A percentile compares a stretch with the other conserved stretches of the same genome.
Evolutionary conservation across 352 stramenopile species (phyloP).

Genomic region (Globisporangium heterothallicum): DNA sequence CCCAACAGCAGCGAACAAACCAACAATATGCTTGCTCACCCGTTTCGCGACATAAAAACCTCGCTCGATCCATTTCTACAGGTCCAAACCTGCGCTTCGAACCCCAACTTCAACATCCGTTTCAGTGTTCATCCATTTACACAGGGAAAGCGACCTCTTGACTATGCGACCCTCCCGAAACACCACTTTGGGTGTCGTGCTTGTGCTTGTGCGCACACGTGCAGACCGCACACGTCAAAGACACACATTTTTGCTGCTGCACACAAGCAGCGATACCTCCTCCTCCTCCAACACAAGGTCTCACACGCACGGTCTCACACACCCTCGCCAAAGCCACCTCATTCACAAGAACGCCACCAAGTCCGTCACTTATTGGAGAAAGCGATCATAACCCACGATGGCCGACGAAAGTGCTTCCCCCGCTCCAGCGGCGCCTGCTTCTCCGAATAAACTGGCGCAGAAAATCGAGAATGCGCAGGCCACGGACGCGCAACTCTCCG

Average conservation of each 20-base stretch:
- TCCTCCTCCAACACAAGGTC: no score
- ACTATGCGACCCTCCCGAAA: no score
- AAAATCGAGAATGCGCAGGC: conserved; percentile 79
- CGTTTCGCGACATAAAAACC: background rate
- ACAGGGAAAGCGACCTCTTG: background rate
- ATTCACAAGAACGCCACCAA: no score
- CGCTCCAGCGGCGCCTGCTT: conserved; percentile 23
- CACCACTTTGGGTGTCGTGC: no score
- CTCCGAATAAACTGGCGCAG: conserved; percentile 73
- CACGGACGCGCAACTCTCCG: conserved; percentile 53
- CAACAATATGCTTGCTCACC: background rate
- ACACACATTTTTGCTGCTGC: no score
- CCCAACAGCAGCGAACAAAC: background rate
- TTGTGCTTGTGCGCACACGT: no score
- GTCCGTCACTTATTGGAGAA: no score
- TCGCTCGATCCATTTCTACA: background rate
- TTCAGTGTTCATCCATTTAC: background rate
- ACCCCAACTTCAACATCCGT: conserved; percentile 14
- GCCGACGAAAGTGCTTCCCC: conserved; percentile 17
- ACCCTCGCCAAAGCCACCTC: no score
- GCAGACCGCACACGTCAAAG: no score
- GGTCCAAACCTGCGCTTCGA: background rate
- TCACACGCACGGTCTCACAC: no score
- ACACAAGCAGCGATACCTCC: no score
- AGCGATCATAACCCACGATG: conserved; percentile 22